These are phyloP conservation scores for Taphrina betulina DNA, from an alignment of 1,139 yeast genomes.

Conservation along the genomic window DNA sequence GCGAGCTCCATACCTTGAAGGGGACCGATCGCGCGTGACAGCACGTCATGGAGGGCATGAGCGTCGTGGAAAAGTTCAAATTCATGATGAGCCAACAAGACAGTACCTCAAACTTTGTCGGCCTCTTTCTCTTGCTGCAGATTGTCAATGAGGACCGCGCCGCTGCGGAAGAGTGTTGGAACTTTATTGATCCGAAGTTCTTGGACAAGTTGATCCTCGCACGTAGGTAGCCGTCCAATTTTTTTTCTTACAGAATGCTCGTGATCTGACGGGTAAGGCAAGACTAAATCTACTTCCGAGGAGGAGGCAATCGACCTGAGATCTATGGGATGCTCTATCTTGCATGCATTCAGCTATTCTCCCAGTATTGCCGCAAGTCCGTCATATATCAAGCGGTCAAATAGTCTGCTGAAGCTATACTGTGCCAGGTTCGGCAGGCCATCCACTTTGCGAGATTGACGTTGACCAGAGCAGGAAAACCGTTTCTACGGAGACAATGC, in stretches of 20 bases:
- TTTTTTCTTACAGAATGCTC: too few species aligned
- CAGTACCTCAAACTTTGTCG: slow-evolving; percentile 19
- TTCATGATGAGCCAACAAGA: slow-evolving; percentile 16
- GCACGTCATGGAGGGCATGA: too few species aligned
- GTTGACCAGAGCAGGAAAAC: not conserved
- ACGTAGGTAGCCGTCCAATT: not conserved
- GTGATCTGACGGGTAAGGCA: too few species aligned
- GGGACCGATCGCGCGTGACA: too few species aligned
- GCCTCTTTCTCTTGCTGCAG: slow-evolving; percentile 12
- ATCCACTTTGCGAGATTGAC: too few species aligned
- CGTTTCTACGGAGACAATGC: not conserved
- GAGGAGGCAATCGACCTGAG: slow-evolving; percentile 11
- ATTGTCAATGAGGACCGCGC: not conserved
- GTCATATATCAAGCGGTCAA: slow-evolving; percentile 6
- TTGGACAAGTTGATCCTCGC: slow-evolving; percentile 20
- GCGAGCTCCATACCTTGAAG: too few species aligned
- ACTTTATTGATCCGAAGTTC: slow-evolving; percentile 1
- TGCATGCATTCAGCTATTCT: slow-evolving; percentile 4
- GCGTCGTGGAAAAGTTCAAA: not conserved
- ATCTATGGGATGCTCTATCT: slow-evolving; percentile 9
- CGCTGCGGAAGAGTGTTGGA: slow-evolving; percentile 3
- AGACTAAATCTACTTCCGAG: not conserved
- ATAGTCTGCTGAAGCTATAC: slow-evolving; percentile 6
- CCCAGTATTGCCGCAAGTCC: not conserved
- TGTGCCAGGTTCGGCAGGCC: not conserved